Conservation (phyloP, 2,329 filamentous ascomycete genomes). For the Hymenotorrendiella dingleyae region DNA sequence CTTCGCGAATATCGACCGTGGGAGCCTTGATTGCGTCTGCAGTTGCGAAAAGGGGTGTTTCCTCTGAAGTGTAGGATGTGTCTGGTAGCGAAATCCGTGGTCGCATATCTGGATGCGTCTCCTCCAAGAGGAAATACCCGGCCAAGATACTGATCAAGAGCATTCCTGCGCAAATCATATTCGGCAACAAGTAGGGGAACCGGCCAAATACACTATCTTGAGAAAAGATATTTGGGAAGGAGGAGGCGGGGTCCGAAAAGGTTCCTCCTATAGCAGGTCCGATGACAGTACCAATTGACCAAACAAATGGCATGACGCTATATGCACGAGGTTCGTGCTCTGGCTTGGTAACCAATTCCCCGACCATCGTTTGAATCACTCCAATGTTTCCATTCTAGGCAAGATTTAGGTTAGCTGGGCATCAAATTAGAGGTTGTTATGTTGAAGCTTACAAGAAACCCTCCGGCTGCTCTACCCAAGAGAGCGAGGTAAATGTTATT, state of each 20-base stretch:
- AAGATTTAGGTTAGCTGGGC: not conserved
- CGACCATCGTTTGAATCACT: constrained; percentile 81
- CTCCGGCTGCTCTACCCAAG: constrained; percentile 68
- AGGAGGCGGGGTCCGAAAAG: constrained; percentile 71
- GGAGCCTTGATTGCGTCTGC: constrained; percentile 69
- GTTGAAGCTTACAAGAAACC: constrained; percentile 46
- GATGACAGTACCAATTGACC: constrained; percentile 84
- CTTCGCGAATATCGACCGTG: constrained; percentile 66
- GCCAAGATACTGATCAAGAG: constrained; percentile 73
- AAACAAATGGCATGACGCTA: constrained; percentile 90
- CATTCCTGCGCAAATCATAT: constrained; percentile 72
- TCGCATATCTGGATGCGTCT: constrained; percentile 83
- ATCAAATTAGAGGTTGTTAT: not conserved
- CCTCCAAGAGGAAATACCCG: constrained; percentile 76
- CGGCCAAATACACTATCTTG: constrained; percentile 62
- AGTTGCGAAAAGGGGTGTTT: constrained; percentile 67
- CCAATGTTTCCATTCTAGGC: constrained; percentile 84
- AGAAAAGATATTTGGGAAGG: constrained; percentile 68
- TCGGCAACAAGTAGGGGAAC: constrained; percentile 86
- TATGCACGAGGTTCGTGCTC: constrained; percentile 86
- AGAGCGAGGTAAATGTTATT: constrained; percentile 80
- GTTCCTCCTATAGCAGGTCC: constrained; percentile 84
- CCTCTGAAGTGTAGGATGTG: constrained; percentile 43
- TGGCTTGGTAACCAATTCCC: constrained; percentile 74
- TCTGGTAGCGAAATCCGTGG: constrained; percentile 42